Base-by-base conservation (phyloP, 306 rosid genomes). In the Cicer chorassanicum region DNA sequence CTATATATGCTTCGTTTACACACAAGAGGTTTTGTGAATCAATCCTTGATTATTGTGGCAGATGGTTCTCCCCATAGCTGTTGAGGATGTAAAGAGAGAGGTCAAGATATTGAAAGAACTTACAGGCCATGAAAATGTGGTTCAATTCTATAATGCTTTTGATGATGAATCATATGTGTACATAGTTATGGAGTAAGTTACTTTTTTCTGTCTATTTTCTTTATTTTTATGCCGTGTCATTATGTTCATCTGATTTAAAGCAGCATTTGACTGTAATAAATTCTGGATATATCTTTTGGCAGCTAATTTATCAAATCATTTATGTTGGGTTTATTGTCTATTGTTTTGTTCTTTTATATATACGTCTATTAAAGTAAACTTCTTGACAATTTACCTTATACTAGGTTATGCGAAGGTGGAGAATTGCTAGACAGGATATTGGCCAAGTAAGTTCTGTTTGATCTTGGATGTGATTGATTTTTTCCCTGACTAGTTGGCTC, bases 41-140 rank as follows among this genome's bases (percentile, higher is more conserved):
- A 40, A 43, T 63, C 34, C 42, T 80, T 84, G 82, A 72, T 46
- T 81, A 74, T 88, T 83, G 75, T 74, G 80, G 80, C 92, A 95
- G 99, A 95, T 95, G 99, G 78, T 95, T 86, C 92, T 92, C 79
- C 98, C 98, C 14, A 90, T 95, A 59, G 99, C 99, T 0, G 99
- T 95, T 44, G 99, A 95, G 86, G 99, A 95, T 83, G 99, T 95
- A 67, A 95, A 90, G 86, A 87, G 99, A 65, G 99, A 95, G 82
- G 98, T 95, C 70, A 87, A 71, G 90, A 95, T 95, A 80, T 84
- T 95, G 92, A 84, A 83, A 87, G 92, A 75, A 55, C 98, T 95
- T 68, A 55, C 94, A 15, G 99, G 99, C 78, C 99, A 95, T 68
- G 99, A 95, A 88, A 95, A 95, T 49, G 99, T 95, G 69, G 99